Conservation (phyloP, 2,329 filamentous ascomycete genomes). For the Tothia fuscella region DNA sequence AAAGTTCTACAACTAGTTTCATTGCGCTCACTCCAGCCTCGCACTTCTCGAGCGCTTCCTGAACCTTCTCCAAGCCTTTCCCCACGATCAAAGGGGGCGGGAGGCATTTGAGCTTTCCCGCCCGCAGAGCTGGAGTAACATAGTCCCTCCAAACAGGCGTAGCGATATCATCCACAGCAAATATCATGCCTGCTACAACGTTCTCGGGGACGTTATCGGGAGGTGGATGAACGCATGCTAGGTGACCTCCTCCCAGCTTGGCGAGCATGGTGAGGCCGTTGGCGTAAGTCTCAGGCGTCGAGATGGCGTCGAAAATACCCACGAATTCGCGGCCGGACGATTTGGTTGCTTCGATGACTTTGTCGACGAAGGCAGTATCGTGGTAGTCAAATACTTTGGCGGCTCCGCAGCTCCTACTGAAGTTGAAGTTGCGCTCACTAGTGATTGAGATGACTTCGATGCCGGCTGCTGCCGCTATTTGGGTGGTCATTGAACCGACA, state of each 20-base stretch:
- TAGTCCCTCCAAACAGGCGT: constrained; percentile 22
- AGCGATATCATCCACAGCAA: too few relatives aligned
- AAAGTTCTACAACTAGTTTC: constrained; percentile 26
- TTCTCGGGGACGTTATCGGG: constrained; percentile 12
- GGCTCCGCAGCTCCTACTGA: constrained; percentile 14
- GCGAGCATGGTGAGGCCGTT: too few relatives aligned
- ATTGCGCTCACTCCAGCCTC: constrained; percentile 28
- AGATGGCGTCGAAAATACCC: neutral
- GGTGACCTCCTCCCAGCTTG: constrained; percentile 2
- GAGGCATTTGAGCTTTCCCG: constrained; percentile 18
- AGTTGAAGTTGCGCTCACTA: constrained; percentile 19
- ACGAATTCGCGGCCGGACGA: neutral
- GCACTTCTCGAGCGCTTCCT: constrained; percentile 25
- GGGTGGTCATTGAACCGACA: constrained; percentile 19
- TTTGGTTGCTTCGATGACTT: neutral
- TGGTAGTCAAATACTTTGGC: neutral
- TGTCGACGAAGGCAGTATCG: neutral
- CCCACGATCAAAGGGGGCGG: constrained; percentile 28
- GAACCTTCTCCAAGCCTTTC: constrained; percentile 26
- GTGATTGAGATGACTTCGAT: constrained; percentile 25
- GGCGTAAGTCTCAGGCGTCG: neutral
- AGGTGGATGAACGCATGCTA: constrained; percentile 12
- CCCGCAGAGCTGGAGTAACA: constrained; percentile 20
- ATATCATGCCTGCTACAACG: constrained; percentile 21
- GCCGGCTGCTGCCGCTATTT: constrained; percentile 18